These are phyloP conservation scores for Sodiomyces alkalinus DNA, from an alignment of 2,329 filamentous ascomycete genomes.

Conservation along the genomic window DNA sequence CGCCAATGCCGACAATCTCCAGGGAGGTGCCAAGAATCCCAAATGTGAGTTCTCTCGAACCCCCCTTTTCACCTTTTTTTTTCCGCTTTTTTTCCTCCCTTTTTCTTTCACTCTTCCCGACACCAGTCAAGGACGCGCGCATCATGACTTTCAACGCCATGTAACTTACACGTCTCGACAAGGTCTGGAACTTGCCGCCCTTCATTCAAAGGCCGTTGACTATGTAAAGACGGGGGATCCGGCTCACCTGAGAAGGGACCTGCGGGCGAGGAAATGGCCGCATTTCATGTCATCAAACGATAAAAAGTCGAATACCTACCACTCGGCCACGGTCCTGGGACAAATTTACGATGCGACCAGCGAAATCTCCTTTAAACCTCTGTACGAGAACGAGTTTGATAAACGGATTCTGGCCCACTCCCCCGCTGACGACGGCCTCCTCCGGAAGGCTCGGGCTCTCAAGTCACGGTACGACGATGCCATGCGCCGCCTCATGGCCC, in stretches of 20 bases:
- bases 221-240: constrained; percentile 81
- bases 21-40: constrained; percentile 46
- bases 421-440: constrained; percentile 31
- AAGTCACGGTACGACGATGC: constrained; percentile 68
- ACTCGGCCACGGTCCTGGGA: constrained; percentile 59
- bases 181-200: constrained; percentile 54
- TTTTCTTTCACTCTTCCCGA: neutral
- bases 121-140: too few species aligned
- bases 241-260: constrained; percentile 46
- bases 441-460: constrained; percentile 46
- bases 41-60: constrained; percentile 48
- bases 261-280: constrained; percentile 54
- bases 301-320: constrained; percentile 36
- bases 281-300: constrained; percentile 72
- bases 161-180: constrained; percentile 4
- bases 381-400: constrained; percentile 64
- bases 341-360: constrained; percentile 66
- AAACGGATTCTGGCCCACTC: constrained; percentile 48
- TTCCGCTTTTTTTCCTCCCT: neutral
- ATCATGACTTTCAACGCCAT: too few species aligned
- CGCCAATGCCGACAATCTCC: constrained; percentile 52
- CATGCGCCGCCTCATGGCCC: constrained; percentile 67
- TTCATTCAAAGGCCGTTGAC: constrained; percentile 88
- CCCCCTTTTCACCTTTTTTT: neutral
- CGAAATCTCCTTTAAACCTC: constrained; percentile 52